Evolutionary conservation across 164 flowering plant genomes (phyloP), one percentile per base, ranked within the genome.

Genomic region (Annona squamosa): DNA sequence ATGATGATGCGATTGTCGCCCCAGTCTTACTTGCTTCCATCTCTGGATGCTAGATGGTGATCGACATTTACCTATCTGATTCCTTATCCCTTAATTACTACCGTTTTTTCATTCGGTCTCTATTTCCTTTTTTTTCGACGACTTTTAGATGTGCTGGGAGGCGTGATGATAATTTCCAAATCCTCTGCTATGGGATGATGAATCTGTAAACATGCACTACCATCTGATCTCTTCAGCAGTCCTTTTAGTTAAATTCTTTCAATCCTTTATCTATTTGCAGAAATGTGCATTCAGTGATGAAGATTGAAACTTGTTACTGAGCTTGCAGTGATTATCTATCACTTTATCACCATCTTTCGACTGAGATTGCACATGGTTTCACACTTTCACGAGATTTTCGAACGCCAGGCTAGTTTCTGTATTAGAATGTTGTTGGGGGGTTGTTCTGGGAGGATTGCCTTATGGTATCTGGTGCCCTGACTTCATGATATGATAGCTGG

Each of bases 271-370:
- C 37, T 26, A 26, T 26, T 37, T 18, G 44, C n/a, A 43, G 13
- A 12, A 37, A 9, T 18, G 18, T 76, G 82, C 82, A 79, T 62
- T 79, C 82, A 5, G 48, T 79, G 82, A 79, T 79, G 79, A 79
- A 77, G 26, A 6, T 68, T 19, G 16, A 3, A 37, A 44, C n/a
- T 46, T 10, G 17, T 46, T 71, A 4, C 76, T 77, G 78, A 80
- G 74, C 43, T 43, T 4, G 37, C 65, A 12, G 69, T 79, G 79
- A 77, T 80, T 80, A 80, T 71, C 45, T 46, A 9, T 63, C 46
- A 72, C 3, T 57, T 52, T 63, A 76, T 80, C 82, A 77, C 77
- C 79, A 80, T 80, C 82, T 80, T 80, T 80, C 77, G 79, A 68
- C 80, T 80, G 82, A 77, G 78, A 72, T 72, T 75, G 82, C 79